Percentiles rank a stretch among this genome's conserved stretches.
phyloP scores from a whole-genome alignment of 495 filamentous ascomycete species.

The Friedmanniomyces endolithicus region DNA sequence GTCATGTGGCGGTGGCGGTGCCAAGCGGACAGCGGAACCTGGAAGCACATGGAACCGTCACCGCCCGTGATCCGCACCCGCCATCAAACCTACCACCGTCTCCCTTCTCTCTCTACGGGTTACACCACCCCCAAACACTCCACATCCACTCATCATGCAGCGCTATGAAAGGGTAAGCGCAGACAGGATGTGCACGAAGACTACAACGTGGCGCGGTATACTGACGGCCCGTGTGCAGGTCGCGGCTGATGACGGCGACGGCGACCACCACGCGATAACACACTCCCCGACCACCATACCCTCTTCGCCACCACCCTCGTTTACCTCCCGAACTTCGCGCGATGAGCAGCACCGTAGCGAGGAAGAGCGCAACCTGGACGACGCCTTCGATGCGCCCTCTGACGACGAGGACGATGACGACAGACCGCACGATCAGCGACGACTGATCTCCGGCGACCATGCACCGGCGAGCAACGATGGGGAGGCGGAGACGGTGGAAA shows the following conservation, averaged over 20 bases:
- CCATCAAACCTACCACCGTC: too few relatives aligned
- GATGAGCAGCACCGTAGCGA: conserved; percentile 38
- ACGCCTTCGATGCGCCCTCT: conserved; percentile 59
- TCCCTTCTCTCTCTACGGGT: too few relatives aligned
- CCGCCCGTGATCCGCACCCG: too few relatives aligned
- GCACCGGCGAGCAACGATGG: conserved; percentile 30
- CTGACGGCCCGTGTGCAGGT: conserved; percentile 21
- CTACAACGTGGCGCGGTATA: not conserved
- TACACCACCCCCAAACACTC: too few relatives aligned
- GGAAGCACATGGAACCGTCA: too few relatives aligned
- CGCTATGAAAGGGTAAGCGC: conserved; percentile 67
- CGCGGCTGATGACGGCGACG: conserved; percentile 35
- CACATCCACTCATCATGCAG: conserved; percentile 45
- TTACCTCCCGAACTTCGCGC: conserved; percentile 57
- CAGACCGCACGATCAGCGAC: conserved; percentile 67
- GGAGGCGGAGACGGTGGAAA: conserved; percentile 34
- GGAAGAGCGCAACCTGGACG: conserved; percentile 51
- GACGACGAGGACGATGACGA: conserved; percentile 42
- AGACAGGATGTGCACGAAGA: not conserved
- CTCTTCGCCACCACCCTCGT: conserved; percentile 85
- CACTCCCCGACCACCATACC: conserved; percentile 41
- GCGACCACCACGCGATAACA: conserved; percentile 31
- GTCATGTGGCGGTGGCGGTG: not conserved
- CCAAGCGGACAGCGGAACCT: too few relatives aligned
- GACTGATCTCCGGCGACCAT: conserved; percentile 64